Conservation (phyloP, 139 green algal genomes). For the Chlorella sp. region DNA sequence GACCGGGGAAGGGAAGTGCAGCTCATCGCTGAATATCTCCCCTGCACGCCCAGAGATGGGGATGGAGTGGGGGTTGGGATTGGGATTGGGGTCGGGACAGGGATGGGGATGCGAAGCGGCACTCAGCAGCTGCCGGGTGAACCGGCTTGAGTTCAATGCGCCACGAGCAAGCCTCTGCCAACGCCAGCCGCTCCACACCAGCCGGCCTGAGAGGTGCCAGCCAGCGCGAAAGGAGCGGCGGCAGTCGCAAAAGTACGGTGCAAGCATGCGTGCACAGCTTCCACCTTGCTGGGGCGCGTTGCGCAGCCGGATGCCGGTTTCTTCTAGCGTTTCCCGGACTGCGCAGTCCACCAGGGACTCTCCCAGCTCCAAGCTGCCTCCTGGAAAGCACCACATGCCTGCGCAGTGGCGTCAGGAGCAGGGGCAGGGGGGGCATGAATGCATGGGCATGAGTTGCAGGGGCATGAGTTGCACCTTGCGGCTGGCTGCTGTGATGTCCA, state of each 20-base stretch:
- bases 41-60: not conserved
- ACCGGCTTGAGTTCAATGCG: no score
- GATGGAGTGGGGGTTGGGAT: not conserved
- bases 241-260: no score
- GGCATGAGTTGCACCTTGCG: not conserved
- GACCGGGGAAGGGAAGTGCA: conserved; percentile 56
- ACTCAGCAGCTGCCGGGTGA: no score
- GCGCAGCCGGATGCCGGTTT: conserved; percentile 55
- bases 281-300: conserved; percentile 2
- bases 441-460: no score
- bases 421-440: not conserved
- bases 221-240: no score
- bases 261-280: no score
- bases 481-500: not conserved
- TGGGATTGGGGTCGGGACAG: no score
- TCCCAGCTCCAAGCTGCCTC: conserved; percentile 49
- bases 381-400: conserved; percentile 39
- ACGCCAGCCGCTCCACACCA: no score
- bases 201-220: no score
- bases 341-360: conserved; percentile 64
- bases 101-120: no score
- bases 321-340: conserved; percentile 60
- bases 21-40: conserved; percentile 38
- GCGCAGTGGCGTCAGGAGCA: not conserved
- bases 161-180: no score